A percentile compares a stretch with the other conserved stretches of the same genome.
Conservation (phyloP, 2,329 filamentous ascomycete genomes). For the Bipolaris sorokiniana region DNA sequence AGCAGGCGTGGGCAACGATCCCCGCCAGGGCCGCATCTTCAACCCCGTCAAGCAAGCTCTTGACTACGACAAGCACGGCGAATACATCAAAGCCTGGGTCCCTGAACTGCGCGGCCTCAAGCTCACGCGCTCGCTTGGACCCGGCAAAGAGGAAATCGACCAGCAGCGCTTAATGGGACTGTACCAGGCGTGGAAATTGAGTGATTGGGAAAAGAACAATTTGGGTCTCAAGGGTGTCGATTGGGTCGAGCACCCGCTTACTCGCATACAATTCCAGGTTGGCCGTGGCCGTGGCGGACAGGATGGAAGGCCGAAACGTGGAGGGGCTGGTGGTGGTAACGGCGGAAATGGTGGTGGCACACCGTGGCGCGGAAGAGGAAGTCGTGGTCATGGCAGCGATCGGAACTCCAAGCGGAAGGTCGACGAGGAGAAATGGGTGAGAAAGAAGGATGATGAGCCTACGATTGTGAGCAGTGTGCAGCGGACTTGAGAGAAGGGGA, state of each 20-base stretch:
- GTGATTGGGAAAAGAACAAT: conserved; percentile 62
- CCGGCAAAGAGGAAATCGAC: conserved; percentile 38
- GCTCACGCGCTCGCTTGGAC: conserved; percentile 26
- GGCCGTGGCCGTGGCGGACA: conserved; percentile 37
- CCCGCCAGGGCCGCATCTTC: conserved; percentile 74
- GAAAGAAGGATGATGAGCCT: conserved; percentile 16
- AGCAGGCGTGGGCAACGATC: conserved; percentile 80
- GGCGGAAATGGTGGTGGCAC: background rate
- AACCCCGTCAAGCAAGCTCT: conserved; percentile 82
- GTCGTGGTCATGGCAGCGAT: conserved; percentile 7
- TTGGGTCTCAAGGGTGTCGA: conserved; percentile 63
- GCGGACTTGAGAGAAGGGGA: background rate
- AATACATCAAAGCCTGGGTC: conserved; percentile 76
- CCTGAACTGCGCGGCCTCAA: conserved; percentile 66
- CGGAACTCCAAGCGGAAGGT: conserved; percentile 18
- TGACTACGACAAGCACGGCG: conserved; percentile 74
- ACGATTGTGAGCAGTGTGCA: conserved; percentile 23
- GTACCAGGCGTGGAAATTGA: conserved; percentile 74
- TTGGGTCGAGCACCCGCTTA: conserved; percentile 68
- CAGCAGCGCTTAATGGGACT: conserved; percentile 60
- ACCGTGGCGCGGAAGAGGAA: conserved; percentile 25
- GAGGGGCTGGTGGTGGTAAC: conserved; percentile 8
- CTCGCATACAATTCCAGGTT: conserved; percentile 45
- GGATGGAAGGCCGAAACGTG: conserved; percentile 18
- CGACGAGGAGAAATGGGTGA: conserved; percentile 15